These are phyloP conservation scores for Massariosphaeria phaeospora DNA, from an alignment of 495 filamentous ascomycete genomes.

Conservation along the genomic window DNA sequence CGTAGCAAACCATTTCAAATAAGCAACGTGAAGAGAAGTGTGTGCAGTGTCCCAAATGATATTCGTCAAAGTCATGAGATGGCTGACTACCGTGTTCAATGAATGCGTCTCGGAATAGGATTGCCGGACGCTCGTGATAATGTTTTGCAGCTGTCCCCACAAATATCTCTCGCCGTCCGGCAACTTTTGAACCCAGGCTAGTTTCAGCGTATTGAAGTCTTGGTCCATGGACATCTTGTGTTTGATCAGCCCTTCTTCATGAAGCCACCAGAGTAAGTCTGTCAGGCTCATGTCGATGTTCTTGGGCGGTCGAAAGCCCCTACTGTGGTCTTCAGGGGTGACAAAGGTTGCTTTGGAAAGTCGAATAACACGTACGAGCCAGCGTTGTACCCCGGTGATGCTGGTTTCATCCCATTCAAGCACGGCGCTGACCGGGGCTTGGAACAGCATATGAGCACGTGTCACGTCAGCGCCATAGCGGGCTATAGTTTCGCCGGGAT, in stretches of 20 bases:
- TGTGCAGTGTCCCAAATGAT: conserved; percentile 45
- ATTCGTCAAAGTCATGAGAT: conserved; percentile 76
- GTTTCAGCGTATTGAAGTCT: not conserved
- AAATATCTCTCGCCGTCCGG: conserved; percentile 39
- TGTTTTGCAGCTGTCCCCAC: conserved; percentile 59
- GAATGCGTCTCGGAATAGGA: conserved; percentile 66
- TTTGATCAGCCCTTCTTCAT: not conserved
- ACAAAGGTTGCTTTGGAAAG: conserved; percentile 33
- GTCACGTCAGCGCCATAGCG: conserved; percentile 80
- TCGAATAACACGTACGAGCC: conserved; percentile 64
- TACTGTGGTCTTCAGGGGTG: not conserved
- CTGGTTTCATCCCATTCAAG: conserved; percentile 84
- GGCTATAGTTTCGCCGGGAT: conserved; percentile 63
- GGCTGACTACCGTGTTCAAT: conserved; percentile 76
- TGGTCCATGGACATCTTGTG: too few relatives aligned
- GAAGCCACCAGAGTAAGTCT: not conserved
- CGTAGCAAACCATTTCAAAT: conserved; percentile 41
- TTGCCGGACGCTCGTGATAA: conserved; percentile 61
- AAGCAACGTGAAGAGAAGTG: conserved; percentile 4
- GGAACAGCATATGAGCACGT: conserved; percentile 80
- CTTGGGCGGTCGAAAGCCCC: not conserved
- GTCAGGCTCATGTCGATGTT: not conserved
- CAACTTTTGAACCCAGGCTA: not conserved
- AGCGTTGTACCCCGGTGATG: conserved; percentile 74
- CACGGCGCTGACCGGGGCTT: conserved; percentile 74